phyloP scores from a whole-genome alignment of 768 basidiomycete genomes.

The Sarcodon aspratus region DNA sequence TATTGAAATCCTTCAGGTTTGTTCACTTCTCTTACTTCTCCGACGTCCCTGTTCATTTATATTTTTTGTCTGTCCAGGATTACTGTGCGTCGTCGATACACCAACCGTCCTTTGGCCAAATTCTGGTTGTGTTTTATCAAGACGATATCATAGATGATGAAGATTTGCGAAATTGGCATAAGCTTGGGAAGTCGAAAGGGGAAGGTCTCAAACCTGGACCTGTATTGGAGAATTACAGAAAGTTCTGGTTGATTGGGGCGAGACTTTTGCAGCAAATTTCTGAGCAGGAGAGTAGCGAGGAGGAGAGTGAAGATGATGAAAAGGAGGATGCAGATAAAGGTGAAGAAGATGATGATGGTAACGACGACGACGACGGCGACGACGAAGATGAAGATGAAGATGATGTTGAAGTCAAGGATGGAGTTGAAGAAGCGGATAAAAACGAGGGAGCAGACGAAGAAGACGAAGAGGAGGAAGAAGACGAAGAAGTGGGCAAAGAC shows the following conservation, averaged over 20 bases:
- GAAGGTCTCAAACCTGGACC: conserved; percentile 28
- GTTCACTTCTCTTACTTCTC: conserved; percentile 7
- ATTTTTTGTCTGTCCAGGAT: conserved; percentile 26
- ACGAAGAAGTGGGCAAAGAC: background rate
- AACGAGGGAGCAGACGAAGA: conserved; percentile 13
- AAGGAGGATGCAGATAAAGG: background rate
- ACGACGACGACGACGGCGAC: conserved; percentile 9
- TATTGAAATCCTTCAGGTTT: conserved; percentile 66
- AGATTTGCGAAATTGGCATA: conserved; percentile 83
- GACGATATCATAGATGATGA: conserved; percentile 88
- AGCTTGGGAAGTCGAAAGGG: conserved; percentile 40
- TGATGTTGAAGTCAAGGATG: conserved; percentile 5
- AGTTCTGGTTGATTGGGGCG: conserved; percentile 58
- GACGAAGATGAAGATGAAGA: background rate
- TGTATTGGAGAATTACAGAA: conserved; percentile 44
- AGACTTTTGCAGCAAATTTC: conserved; percentile 77
- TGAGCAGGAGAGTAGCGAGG: conserved; percentile 55
- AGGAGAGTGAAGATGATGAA: conserved; percentile 19
- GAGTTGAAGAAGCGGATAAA: conserved; percentile 11
- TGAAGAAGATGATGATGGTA: conserved; percentile 13
- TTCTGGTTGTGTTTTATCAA: conserved; percentile 82
- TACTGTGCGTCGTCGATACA: conserved; percentile 57
- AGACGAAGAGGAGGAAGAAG: conserved; percentile 2
- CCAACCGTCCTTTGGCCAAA: conserved; percentile 67
- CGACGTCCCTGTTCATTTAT: background rate